Evolutionary conservation across 495 filamentous ascomycete species (phyloP).

Genomic region (Talaromyces borbonicus): DNA sequence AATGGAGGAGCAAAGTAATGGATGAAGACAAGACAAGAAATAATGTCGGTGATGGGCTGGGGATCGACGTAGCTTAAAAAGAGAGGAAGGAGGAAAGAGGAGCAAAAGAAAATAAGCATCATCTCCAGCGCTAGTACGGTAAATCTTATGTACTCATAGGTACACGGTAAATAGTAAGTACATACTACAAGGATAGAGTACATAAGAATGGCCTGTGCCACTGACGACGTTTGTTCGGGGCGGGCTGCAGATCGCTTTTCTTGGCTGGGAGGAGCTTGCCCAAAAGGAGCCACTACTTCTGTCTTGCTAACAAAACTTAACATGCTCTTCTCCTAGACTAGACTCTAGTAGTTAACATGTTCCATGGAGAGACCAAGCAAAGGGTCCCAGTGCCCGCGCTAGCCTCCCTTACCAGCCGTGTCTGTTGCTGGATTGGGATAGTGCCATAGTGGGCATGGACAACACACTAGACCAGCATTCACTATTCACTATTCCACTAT

Average conservation of each 20-base stretch:
- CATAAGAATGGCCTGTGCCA: slow-evolving; percentile 29
- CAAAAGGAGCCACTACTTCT: too few species aligned
- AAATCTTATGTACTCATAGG: slow-evolving; percentile 14
- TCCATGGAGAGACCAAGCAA: too few species aligned
- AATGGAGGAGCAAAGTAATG: slow-evolving; percentile 3
- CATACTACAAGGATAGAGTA: too few species aligned
- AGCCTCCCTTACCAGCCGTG: slow-evolving; percentile 1
- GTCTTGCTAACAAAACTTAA: too few species aligned
- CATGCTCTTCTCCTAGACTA: too few species aligned
- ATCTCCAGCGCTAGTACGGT: slow-evolving; percentile 13
- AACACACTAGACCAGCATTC: too few species aligned
- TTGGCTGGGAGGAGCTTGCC: neutral
- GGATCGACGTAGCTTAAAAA: slow-evolving; percentile 78
- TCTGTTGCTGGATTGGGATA: neutral
- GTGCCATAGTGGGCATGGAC: neutral
- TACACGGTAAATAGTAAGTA: slow-evolving; percentile 11
- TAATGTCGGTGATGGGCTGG: slow-evolving; percentile 43
- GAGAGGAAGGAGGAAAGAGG: slow-evolving; percentile 38
- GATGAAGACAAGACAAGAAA: slow-evolving; percentile 15
- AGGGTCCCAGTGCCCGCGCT: neutral
- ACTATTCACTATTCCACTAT: too few species aligned
- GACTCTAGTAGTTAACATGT: too few species aligned
- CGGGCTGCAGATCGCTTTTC: slow-evolving; percentile 32
- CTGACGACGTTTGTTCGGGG: slow-evolving; percentile 39
- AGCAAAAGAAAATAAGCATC: neutral